Percentiles rank a stretch among this genome's conserved stretches.
Conservation (phyloP, 148 eudicot genomes). For the Salicornia ramosissima region DNA sequence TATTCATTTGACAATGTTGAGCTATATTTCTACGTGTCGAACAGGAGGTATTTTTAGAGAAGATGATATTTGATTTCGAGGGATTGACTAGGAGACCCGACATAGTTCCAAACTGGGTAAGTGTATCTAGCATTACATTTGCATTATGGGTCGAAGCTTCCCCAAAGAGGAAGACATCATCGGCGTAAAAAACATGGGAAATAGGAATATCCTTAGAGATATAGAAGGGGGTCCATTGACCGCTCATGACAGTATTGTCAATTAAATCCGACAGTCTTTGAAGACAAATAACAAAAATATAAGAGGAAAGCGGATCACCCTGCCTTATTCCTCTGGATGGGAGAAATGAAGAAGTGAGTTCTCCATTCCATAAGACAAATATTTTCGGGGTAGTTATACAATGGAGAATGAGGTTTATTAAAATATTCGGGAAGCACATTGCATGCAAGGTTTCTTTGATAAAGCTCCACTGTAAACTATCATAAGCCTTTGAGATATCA, state of each 20-base stretch:
- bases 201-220: neutral
- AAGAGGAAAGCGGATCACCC: neutral
- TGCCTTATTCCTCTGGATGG: neutral
- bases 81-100: neutral
- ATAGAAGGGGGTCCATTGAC: neutral
- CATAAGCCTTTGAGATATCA: neutral
- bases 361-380: neutral
- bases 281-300: neutral
- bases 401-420: neutral
- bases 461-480: neutral
- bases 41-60: no score
- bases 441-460: neutral
- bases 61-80: neutral
- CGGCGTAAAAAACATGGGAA: neutral
- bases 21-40: neutral
- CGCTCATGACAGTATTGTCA: neutral
- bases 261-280: neutral
- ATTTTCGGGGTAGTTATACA: neutral
- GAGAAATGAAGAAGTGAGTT: neutral
- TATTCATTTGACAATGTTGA: neutral
- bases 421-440: neutral
- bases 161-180: neutral
- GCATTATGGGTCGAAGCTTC: neutral
- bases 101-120: neutral
- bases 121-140: no score